Evolutionary conservation across 345 rosid species (phyloP).

Genomic region (Lepidium africanum): DNA sequence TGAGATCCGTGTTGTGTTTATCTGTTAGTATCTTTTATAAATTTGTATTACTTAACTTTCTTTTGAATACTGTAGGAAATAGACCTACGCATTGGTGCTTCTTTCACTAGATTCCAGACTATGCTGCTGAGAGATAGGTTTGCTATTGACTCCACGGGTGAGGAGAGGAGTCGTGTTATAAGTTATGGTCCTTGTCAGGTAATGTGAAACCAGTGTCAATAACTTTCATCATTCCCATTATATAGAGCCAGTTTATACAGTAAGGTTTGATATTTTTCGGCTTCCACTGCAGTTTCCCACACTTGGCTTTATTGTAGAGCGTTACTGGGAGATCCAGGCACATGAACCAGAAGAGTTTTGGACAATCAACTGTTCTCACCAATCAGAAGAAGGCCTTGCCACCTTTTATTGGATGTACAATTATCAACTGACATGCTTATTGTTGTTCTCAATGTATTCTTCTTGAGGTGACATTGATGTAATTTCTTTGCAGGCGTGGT

Average conservation of each 20-base stretch:
- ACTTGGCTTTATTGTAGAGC: slow-evolving; percentile 91
- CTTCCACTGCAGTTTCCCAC: slow-evolving; percentile 70
- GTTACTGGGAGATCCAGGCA: slow-evolving; percentile 92
- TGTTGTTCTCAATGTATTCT: neutral
- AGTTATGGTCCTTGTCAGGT: slow-evolving; percentile 99
- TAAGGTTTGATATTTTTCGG: slow-evolving; percentile 15
- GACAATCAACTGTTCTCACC: slow-evolving; percentile 83
- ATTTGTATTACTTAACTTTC: neutral
- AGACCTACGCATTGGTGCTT: slow-evolving; percentile 95
- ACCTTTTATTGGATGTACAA: slow-evolving; percentile 83
- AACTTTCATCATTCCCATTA: neutral
- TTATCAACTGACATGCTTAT: slow-evolving; percentile 8
- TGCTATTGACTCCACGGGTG: slow-evolving; percentile 55
- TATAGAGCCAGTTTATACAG: slow-evolving; percentile 2
- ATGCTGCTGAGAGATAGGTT: slow-evolving; percentile 83
- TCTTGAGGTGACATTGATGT: neutral
- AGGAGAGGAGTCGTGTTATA: slow-evolving; percentile 76
- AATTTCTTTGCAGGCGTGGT: slow-evolving; percentile 67
- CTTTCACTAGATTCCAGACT: slow-evolving; percentile 95
- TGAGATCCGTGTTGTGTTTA: neutral
- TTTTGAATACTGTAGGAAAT: slow-evolving; percentile 52
- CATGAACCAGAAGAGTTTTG: slow-evolving; percentile 97
- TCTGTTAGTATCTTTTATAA: neutral
- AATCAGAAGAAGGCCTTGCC: slow-evolving; percentile 66
- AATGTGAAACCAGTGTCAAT: slow-evolving; percentile 14